Evolutionary conservation across 2,329 filamentous ascomycete genomes (phyloP).

Genomic region (Fusarium sp.): DNA sequence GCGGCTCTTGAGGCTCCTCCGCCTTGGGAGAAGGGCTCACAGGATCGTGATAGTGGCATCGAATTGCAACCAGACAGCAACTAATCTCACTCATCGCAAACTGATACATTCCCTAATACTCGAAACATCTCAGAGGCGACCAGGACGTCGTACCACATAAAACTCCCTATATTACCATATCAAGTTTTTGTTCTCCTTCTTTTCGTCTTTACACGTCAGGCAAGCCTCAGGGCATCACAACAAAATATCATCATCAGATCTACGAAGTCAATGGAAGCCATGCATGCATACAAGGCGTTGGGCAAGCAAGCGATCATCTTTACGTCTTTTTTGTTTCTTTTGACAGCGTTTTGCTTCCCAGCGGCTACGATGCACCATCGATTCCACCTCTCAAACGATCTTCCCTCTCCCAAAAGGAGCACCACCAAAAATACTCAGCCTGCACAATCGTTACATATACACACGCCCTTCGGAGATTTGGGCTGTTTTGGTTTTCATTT

Average conservation of each 20-base stretch:
- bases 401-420: not conserved
- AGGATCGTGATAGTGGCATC: constrained; percentile 64
- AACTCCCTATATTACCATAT: constrained; percentile 26
- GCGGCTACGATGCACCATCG: constrained; percentile 19
- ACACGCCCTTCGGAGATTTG: not conserved
- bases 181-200: constrained; percentile 2
- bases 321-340: constrained; percentile 21
- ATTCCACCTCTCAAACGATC: constrained; percentile 27
- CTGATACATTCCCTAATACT: not conserved
- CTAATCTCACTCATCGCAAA: not conserved
- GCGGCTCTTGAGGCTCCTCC: constrained; percentile 39
- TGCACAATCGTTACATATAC: constrained; percentile 19
- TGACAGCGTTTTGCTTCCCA: constrained; percentile 21
- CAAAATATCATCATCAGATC: constrained; percentile 23
- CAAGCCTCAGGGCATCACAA: constrained; percentile 30
- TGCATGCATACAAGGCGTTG: constrained; percentile 40
- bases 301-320: constrained; percentile 39
- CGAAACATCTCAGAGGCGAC: constrained; percentile 4
- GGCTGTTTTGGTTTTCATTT: constrained; percentile 35
- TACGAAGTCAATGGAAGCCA: constrained; percentile 31
- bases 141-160: constrained; percentile 16
- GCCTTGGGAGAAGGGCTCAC: constrained; percentile 51
- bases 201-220: constrained; percentile 23
- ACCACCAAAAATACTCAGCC: constrained; percentile 10
- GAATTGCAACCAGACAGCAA: constrained; percentile 56